Evolutionary conservation across 805 yeast genomes (phyloP), one percentile per base, ranked within the genome.

Genomic region (Candida argentea): DNA sequence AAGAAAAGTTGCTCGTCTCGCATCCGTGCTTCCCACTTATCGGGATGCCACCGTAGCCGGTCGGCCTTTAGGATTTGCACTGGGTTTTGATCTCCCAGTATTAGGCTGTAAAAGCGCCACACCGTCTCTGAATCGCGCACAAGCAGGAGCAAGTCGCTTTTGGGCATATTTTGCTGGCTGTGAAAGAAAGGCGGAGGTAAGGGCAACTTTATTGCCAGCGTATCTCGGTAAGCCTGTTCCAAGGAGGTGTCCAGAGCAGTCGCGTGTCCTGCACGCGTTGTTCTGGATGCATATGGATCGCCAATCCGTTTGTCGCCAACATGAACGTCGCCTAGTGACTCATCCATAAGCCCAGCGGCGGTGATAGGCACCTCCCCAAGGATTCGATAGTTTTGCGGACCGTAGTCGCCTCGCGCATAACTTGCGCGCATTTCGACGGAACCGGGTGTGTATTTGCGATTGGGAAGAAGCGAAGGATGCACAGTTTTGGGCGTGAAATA

Each of bases 1-100:
- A 50, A 36, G 25, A 40, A 9, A 13, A 20, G 16, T 4, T 22
- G 23, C 5, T 14, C 16, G 14, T 27, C 31, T 10, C 46, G 34
- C 3, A 57, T 40, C 21, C 43, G 44, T 7, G 46, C 43, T 7
- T 45, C 40, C 75, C 77, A 68, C 40, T 65, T 67, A 42, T 77
- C 86, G 1, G 86, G 86, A 44, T 77, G 86, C 85, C 85, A 77
- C 35, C 70, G 50, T 5, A 76, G 46, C 30, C 85, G 46, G 39
- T 77, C 85, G 16, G 33, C 38, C 33, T 65, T 71, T 5, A 60
- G 27, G 11, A 58, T 33, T 1, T 41, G 50, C 3, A 34, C 10
- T 16, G 53, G 22, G 5, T 35, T 29, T 18, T 36, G 38, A 21
- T 42, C 28, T 1, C 35, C 30, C 2, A 27, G 13, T 11, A 57